These are phyloP conservation scores for Creolimax fragrantissima DNA, from an alignment of 78 protist species.

Conservation along the genomic window DNA sequence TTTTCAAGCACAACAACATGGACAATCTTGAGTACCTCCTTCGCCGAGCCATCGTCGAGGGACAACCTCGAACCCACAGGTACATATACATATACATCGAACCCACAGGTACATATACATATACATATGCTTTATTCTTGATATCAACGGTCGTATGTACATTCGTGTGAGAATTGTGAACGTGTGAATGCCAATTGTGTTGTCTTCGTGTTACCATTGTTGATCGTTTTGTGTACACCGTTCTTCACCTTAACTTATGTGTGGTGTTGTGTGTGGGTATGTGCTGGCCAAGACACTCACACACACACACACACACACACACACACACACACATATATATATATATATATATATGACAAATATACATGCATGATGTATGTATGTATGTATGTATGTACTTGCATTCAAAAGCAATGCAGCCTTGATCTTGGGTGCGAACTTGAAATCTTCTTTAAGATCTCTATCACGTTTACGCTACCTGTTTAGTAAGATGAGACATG, in stretches of 20 bases:
- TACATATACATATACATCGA: slow-evolving; percentile 68
- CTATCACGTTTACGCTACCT: too few species aligned
- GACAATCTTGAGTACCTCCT: slow-evolving; percentile 67
- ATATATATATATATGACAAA: not conserved
- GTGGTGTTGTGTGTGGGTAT: not conserved
- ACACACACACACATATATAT: not conserved
- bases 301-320: not conserved
- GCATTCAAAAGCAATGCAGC: too few species aligned
- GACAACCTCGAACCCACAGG: slow-evolving; percentile 83
- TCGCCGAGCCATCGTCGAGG: slow-evolving; percentile 52
- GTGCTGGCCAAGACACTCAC: not conserved
- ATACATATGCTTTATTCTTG: too few species aligned
- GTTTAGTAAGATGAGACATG: too few species aligned
- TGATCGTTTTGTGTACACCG: too few species aligned
- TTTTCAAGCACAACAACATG: slow-evolving; percentile 85
- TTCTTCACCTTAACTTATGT: too few species aligned
- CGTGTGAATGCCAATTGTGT: too few species aligned
- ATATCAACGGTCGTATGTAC: too few species aligned
- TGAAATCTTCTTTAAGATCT: too few species aligned
- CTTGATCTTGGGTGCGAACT: too few species aligned
- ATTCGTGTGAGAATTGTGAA: too few species aligned
- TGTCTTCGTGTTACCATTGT: too few species aligned
- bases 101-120: not conserved
- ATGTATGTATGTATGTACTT: not conserved
- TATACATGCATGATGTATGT: not conserved